Percentiles rank a stretch among this genome's conserved stretches.
These are phyloP conservation scores for Cladosporium phlei DNA, from an alignment of 2,329 filamentous ascomycete genomes.

Conservation along the genomic window DNA sequence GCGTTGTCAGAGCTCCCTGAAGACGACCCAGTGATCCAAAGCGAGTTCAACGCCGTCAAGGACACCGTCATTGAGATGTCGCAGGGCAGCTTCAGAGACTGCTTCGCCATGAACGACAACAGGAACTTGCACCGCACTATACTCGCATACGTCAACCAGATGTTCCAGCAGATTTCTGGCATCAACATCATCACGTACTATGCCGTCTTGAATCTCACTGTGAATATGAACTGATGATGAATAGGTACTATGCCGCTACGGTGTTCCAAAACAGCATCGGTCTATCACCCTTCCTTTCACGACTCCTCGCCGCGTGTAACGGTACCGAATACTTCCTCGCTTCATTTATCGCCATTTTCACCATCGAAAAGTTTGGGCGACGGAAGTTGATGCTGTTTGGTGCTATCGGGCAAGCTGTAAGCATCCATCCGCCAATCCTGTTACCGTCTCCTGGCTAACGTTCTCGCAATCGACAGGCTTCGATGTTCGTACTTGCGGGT, in stretches of 20 bases:
- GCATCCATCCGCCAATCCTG: background rate
- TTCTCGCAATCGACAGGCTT: constrained; percentile 29
- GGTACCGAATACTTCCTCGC: constrained; percentile 51
- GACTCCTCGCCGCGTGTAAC: constrained; percentile 50
- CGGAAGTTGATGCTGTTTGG: constrained; percentile 69
- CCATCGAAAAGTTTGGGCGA: constrained; percentile 49
- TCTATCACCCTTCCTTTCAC: constrained; percentile 44
- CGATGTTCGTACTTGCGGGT: constrained; percentile 30
- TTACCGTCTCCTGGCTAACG: constrained; percentile 25
- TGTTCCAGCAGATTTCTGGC: constrained; percentile 32
- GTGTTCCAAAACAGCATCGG: constrained; percentile 51
- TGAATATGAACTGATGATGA: background rate
- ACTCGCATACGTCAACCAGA: constrained; percentile 33
- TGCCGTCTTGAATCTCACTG: background rate
- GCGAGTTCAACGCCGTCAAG: constrained; percentile 50
- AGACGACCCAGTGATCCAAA: constrained; percentile 42
- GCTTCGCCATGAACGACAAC: constrained; percentile 30
- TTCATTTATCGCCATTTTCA: constrained; percentile 47
- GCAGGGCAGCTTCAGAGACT: constrained; percentile 28
- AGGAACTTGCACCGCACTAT: constrained; percentile 32
- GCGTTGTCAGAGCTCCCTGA: constrained; percentile 44
- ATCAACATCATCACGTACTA: constrained; percentile 2
- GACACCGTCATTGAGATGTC: constrained; percentile 47
- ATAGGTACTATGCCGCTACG: constrained; percentile 38
- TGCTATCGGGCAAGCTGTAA: constrained; percentile 43